Evolutionary conservation across 148 eudicot genomes (phyloP).

Genomic region (Arbutus unedo): DNA sequence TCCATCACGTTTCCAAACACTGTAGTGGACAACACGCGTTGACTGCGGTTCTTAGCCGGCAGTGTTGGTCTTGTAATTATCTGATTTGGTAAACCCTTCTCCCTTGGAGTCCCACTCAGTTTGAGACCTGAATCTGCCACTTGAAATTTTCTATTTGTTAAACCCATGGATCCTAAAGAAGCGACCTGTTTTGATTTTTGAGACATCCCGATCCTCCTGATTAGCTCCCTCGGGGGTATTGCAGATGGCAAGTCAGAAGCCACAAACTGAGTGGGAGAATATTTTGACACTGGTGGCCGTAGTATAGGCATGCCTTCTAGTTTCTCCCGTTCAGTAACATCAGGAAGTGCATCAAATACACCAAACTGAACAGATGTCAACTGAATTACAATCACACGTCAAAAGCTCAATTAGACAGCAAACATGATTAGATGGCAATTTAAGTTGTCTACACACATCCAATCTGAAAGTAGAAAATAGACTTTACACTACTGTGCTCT

Average conservation of each 20-base stretch:
- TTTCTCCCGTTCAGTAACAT: constrained; percentile 1
- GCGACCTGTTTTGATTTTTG: constrained; percentile 17
- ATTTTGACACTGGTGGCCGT: neutral
- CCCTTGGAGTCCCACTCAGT: constrained; percentile 4
- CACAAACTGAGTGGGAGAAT: constrained; percentile 2
- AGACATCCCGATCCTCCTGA: constrained; percentile 11
- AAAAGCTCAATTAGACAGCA: neutral
- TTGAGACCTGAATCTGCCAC: constrained; percentile 5
- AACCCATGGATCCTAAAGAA: constrained; percentile 18
- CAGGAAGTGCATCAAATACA: neutral
- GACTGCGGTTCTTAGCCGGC: neutral
- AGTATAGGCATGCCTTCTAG: neutral
- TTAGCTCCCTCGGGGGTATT: constrained; percentile 4
- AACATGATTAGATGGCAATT: neutral
- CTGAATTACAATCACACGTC: constrained; percentile 9
- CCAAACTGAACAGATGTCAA: constrained; percentile 13
- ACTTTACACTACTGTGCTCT: neutral
- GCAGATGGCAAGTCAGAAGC: constrained; percentile 8
- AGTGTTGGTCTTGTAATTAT: neutral
- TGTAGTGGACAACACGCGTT: neutral
- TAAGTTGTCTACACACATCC: neutral
- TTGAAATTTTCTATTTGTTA: constrained; percentile 8
- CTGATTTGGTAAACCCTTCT: neutral
- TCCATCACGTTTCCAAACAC: neutral
- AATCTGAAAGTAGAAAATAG: neutral